These are phyloP conservation scores for Aegilops tauschii DNA, from an alignment of 176 grass and related monocot genomes.

Conservation along the genomic window DNA sequence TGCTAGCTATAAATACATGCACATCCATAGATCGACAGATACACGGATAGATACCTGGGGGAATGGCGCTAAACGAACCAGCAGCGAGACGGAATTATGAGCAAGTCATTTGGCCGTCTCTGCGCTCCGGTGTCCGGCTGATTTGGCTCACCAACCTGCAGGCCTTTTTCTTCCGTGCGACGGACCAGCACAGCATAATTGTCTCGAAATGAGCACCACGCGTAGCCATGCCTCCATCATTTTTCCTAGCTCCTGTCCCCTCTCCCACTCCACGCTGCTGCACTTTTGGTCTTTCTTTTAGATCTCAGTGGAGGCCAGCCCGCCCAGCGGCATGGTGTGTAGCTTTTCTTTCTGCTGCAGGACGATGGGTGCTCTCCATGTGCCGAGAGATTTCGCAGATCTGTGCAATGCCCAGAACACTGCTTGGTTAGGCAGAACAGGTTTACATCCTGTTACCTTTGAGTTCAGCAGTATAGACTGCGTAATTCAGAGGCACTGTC, in stretches of 20 bases:
- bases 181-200: conserved; percentile 25
- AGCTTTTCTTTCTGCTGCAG: not conserved
- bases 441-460: not conserved
- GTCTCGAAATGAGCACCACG: conserved; percentile 39
- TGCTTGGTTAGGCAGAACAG: not conserved
- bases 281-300: conserved; percentile 7
- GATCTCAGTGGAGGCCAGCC: conserved; percentile 27
- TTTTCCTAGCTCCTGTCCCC: conserved; percentile 22
- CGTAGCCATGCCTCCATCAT: conserved; percentile 31
- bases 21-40: not conserved
- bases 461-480: too few species aligned
- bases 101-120: not conserved
- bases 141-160: conserved; percentile 14
- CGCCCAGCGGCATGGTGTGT: not conserved
- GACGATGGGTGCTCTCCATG: not conserved
- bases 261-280: not conserved
- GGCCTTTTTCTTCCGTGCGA: not conserved
- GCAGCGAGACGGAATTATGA: not conserved
- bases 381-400: not conserved
- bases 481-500: too few species aligned
- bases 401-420: not conserved
- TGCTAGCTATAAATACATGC: conserved; percentile 26
- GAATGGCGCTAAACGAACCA: conserved; percentile 8
- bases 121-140: not conserved
- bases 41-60: not conserved